Conservation (phyloP, 352 stramenopile species). For the Phytopythium chamaehyphon region DNA sequence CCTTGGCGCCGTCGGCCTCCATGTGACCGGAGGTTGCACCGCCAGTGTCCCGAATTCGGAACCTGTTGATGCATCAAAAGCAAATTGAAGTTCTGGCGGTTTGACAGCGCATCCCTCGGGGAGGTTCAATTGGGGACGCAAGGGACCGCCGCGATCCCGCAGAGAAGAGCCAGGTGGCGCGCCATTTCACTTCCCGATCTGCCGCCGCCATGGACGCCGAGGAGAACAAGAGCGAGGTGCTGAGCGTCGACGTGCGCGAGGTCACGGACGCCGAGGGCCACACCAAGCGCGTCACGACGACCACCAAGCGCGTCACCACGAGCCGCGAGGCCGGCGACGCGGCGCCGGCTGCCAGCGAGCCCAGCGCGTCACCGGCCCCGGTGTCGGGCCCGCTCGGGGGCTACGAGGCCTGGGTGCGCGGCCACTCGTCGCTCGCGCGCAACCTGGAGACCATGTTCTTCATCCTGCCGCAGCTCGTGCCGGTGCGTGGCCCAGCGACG, state of each 20-base stretch:
- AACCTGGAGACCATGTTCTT: conserved; percentile 80
- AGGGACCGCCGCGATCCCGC: conserved; percentile 5
- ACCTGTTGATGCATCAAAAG: neutral
- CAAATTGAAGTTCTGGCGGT: conserved; percentile 3
- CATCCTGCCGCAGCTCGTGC: conserved; percentile 72
- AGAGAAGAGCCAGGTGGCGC: neutral
- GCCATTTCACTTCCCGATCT: neutral
- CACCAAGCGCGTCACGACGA: neutral
- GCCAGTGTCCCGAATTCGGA: no score
- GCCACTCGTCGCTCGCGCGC: conserved; percentile 52
- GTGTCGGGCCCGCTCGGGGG: conserved; percentile 16
- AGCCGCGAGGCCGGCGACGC: conserved; percentile 3
- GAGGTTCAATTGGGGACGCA: conserved; percentile 9
- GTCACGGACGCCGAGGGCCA: conserved; percentile 1
- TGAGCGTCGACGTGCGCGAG: neutral
- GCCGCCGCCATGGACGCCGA: conserved; percentile 2
- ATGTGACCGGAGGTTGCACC: no score
- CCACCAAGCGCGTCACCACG: neutral
- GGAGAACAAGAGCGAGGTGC: conserved; percentile 6
- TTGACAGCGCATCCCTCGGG: conserved; percentile 1
- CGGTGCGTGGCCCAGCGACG: conserved; percentile 24
- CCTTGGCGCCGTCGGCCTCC: neutral
- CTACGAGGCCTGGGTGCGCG: conserved; percentile 71
- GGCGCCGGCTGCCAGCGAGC: conserved; percentile 9
- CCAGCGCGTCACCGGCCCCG: neutral